These are phyloP conservation scores for Rhizopogon sp. DNA, from an alignment of 768 basidiomycete genomes.

Conservation along the genomic window DNA sequence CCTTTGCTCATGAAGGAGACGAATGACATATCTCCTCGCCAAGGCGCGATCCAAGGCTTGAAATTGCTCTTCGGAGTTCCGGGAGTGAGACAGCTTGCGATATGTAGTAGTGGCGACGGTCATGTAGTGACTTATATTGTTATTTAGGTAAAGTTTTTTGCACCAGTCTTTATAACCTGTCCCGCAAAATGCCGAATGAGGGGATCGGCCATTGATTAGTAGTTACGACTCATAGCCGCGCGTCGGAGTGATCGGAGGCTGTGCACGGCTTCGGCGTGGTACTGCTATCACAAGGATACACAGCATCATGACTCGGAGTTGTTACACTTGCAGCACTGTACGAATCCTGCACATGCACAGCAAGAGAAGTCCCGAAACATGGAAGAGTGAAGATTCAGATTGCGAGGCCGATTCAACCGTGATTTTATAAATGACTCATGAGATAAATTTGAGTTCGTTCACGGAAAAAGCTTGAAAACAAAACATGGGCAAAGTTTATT, in stretches of 20 bases:
- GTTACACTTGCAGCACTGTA: too few species aligned
- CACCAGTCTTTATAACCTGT: background rate
- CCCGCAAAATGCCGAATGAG: background rate
- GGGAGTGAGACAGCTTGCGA: constrained; percentile 22
- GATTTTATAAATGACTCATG: too few species aligned
- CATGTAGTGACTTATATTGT: constrained; percentile 14
- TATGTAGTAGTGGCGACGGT: constrained; percentile 14
- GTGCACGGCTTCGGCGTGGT: background rate
- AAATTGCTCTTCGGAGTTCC: constrained; percentile 19
- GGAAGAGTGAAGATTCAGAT: too few species aligned
- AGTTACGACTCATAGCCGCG: background rate
- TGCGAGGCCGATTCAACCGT: too few species aligned
- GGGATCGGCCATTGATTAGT: background rate
- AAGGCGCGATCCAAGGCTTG: constrained; percentile 26
- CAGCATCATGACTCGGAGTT: too few species aligned
- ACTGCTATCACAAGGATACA: too few species aligned
- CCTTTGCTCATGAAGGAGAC: constrained; percentile 16
- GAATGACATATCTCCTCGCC: constrained; percentile 24
- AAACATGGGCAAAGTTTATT: too few species aligned
- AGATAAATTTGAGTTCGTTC: too few species aligned
- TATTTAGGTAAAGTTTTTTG: background rate
- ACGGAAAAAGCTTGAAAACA: too few species aligned
- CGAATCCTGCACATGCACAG: too few species aligned
- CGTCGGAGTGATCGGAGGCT: background rate
- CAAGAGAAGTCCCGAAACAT: too few species aligned